Percentiles rank a stretch among this genome's conserved stretches.
Evolutionary conservation across 306 rosid genomes (phyloP).

Genomic region (Prosopis cineraria): DNA sequence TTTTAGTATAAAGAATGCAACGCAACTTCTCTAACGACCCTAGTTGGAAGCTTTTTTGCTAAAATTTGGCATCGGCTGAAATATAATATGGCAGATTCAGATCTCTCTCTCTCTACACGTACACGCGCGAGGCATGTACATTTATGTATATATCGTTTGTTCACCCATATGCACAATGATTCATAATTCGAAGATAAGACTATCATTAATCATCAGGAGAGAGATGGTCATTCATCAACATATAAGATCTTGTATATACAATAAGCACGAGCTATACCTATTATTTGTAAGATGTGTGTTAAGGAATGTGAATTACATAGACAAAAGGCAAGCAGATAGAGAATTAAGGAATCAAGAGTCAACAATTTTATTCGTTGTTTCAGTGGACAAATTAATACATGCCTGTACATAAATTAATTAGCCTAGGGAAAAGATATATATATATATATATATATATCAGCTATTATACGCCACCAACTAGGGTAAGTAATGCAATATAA

Average conservation of each 20-base stretch:
- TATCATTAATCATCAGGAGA: not conserved
- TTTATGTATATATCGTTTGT: not conserved
- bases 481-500: no score
- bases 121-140: no score
- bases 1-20: conserved; percentile 18
- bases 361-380: not conserved
- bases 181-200: not conserved
- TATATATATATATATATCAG: no score
- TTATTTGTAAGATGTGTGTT: not conserved
- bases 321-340: not conserved
- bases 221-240: not conserved
- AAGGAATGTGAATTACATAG: not conserved
- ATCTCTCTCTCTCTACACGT: no score
- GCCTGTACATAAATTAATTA: not conserved
- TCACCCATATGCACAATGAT: not conserved
- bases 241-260: not conserved
- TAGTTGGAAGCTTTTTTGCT: not conserved
- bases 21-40: conserved; percentile 29
- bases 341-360: not conserved
- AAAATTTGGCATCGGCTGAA: not conserved
- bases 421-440: not conserved
- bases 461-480: no score
- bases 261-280: not conserved
- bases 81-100: not conserved
- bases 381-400: not conserved